Base-by-base conservation (phyloP, 2,329 filamentous ascomycete species). In the Aspergillus transmontanensis region DNA sequence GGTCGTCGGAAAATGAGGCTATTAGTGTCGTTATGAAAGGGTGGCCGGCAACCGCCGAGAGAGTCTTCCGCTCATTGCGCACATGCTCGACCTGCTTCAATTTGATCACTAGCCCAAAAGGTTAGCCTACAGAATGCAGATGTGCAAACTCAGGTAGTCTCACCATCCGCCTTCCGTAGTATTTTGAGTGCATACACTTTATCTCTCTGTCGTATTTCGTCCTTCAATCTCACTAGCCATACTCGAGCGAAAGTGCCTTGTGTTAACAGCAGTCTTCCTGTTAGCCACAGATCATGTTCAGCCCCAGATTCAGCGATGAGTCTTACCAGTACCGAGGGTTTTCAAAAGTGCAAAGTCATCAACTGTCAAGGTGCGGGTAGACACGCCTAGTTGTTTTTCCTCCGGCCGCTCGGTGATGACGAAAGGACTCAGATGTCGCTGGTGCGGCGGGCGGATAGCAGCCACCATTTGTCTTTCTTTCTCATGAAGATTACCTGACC, bases 1-100 rank as follows among this genome's bases (percentile, higher is more conserved):
- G 85, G 45, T 82, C 78, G 72, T 89, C 87, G 68, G 88, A 86
- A 75, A 90, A 90, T 66, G 86, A 87, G 41, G 87, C 84, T 50
- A 89, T 81, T 75, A 89, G 81, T 43, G 85, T 87, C 45, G 87
- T 89, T 66, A 89, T 89, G 74, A 89, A 89, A 28, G 87, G 87
- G 67, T 89, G 85, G 3, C 86, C 87, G 39, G 86, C 84, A 45
- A 89, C 87, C 43, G 84, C 84, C 39, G 85, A 84, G 23, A 90
- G 83, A 41, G 87, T 84, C 69, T 86, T 87, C 69, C 87, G 84
- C 78, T 90, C 87, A 76, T 89, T 89, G 67, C 86, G 85, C 55
- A 89, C 87, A 77, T 89, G 87, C 78, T 89, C 87, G 66, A 90
- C 86, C 71, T 90, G 87, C 80, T 90, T 89, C 70, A 89, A 78